These are phyloP conservation scores for Leucosporidium yakuticum DNA, from an alignment of 768 basidiomycete genomes.

Conservation along the genomic window DNA sequence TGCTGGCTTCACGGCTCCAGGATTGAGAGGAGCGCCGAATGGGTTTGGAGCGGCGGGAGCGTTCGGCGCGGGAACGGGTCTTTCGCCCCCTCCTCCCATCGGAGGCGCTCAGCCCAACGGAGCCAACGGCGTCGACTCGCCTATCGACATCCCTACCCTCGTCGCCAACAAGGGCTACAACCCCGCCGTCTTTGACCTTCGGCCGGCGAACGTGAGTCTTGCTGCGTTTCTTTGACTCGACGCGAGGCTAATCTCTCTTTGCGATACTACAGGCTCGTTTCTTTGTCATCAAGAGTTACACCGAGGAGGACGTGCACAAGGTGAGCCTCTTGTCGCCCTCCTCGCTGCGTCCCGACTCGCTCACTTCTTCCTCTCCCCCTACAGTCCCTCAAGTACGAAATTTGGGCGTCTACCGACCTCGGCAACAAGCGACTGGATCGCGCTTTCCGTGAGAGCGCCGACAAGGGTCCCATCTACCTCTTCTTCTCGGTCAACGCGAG, in stretches of 20 bases:
- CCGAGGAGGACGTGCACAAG: slow-evolving; percentile 98
- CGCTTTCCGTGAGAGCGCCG: slow-evolving; percentile 90
- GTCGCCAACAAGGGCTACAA: slow-evolving; percentile 87
- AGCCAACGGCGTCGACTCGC: slow-evolving; percentile 48
- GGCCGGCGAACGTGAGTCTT: slow-evolving; percentile 64
- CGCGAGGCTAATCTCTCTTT: too few species aligned
- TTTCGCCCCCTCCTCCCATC: slow-evolving; percentile 3
- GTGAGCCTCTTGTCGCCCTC: slow-evolving; percentile 55
- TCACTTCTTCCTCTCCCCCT: background rate
- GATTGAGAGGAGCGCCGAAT: slow-evolving; percentile 36
- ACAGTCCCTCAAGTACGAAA: slow-evolving; percentile 36
- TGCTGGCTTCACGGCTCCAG: background rate
- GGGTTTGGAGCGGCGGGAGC: too few species aligned
- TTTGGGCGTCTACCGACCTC: slow-evolving; percentile 44
- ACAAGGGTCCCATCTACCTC: slow-evolving; percentile 88
- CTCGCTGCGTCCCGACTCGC: background rate
- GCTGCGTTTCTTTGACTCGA: background rate
- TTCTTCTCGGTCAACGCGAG: slow-evolving; percentile 98
- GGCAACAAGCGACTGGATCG: slow-evolving; percentile 97
- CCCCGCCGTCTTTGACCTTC: slow-evolving; percentile 71
- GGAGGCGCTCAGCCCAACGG: slow-evolving; percentile 41
- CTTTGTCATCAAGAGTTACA: slow-evolving; percentile 98
- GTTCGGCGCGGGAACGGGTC: background rate
- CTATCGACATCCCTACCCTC: slow-evolving; percentile 78
- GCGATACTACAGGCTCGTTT: slow-evolving; percentile 61